Evolutionary conservation across 164 flowering plant genomes (phyloP), one percentile per base, ranked within the genome.

Genomic region (Vitis rotundifolia): DNA sequence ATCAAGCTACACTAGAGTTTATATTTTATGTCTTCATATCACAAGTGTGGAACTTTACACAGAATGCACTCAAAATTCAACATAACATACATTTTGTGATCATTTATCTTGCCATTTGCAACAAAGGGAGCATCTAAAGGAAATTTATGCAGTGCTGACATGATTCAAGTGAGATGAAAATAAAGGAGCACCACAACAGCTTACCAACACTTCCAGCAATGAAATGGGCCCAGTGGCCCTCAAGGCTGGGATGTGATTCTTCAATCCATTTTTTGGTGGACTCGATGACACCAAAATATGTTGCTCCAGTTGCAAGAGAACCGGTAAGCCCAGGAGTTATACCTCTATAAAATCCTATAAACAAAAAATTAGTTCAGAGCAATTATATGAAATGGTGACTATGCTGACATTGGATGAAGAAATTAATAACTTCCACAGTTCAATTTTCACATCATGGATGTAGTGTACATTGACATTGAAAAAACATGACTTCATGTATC

Each of bases 281-380:
- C 82, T 94, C 97, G 68, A 94, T 94, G 63, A 90, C 84, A 61
- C 98, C 98, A 80, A 94, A 94, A 72, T 94, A 94, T 44, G 97
- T 94, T n/a, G 98, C 98, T 59, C 97, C 98, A 78, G 98, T 94
- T 70, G 91, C 94, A 77, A 94, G 87, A 51, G 98, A 94, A 59
- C 98, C 98, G 78, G 87, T 86, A 11, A 94, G 50, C 11, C 94
- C 97, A 67, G 97, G 98, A 64, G 87, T 65, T 53, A 94, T 52
- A 76, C 98, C 98, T 77, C 97, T 86, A 75, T 94, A 94, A 76
- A 94, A 88, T 60, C 98, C 98, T 94, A 73, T 44, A 60, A 61
- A 37, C 44, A n/a, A 62, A 68, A 61, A 50, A 49, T 53, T 64
- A 65, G 63, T 68, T 10, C 26, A 60, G 49, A 28, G 44, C 44